phyloP scores from a whole-genome alignment of 257 asterid genomes.

The Capsicum baccatum region DNA sequence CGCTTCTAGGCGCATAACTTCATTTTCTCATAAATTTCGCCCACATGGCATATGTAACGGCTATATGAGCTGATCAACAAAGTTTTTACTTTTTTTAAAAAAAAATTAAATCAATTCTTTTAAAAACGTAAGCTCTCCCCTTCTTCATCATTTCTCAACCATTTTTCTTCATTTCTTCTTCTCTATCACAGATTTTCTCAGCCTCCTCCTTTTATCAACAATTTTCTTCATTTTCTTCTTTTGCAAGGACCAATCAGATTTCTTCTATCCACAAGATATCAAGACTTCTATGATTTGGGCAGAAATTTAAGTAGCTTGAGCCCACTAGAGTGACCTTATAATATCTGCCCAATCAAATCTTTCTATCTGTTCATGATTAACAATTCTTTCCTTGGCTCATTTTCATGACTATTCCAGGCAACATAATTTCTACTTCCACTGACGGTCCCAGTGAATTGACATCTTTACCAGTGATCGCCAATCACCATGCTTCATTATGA shows the following conservation, averaged over 20 bases:
- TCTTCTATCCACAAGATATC: not conserved
- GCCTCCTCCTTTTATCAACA: not conserved
- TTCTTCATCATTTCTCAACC: not conserved
- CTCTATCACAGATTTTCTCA: not conserved
- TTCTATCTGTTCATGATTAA: not conserved
- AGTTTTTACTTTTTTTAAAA: not conserved
- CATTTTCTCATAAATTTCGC: not conserved
- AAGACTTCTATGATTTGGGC: slow-evolving; percentile 16
- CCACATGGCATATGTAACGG: not conserved
- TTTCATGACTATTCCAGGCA: not conserved
- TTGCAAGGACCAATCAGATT: not conserved
- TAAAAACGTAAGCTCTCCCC: not conserved
- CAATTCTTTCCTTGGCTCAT: not conserved
- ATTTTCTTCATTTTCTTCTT: not conserved
- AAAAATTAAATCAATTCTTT: not conserved
- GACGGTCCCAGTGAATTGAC: not conserved
- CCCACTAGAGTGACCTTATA: not conserved
- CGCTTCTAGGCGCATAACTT: not conserved
- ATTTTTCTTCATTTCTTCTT: not conserved
- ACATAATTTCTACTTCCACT: not conserved
- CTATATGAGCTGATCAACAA: not conserved
- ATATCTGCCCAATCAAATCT: not conserved
- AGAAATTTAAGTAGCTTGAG: not conserved
- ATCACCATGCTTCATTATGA: not conserved
- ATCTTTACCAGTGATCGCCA: not conserved